Evolutionary conservation across 169 alveolate species (phyloP).

Genomic region (Fabrea salina): DNA sequence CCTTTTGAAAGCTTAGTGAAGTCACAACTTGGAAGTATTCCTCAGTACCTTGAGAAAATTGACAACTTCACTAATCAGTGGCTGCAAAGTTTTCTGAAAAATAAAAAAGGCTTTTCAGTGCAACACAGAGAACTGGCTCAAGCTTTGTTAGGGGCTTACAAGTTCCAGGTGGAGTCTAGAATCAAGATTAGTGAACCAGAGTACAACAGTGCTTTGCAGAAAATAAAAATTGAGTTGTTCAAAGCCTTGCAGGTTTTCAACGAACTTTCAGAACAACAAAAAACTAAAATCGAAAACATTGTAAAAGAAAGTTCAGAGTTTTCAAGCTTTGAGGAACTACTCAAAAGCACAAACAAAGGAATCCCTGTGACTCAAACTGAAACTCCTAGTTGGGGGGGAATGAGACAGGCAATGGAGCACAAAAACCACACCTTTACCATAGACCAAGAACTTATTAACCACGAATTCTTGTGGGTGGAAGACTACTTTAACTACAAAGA

Average conservation of each 20-base stretch:
- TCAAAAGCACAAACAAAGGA: not conserved
- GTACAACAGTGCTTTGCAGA: not conserved
- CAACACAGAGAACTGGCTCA: not conserved
- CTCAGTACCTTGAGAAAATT: not conserved
- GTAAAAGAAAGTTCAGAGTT: not conserved
- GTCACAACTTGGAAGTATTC: not conserved
- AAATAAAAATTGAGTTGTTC: constrained; percentile 7
- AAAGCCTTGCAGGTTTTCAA: not conserved
- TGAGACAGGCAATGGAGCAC: not conserved
- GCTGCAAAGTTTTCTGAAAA: not conserved
- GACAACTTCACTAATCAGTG: not conserved
- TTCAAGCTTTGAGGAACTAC: not conserved
- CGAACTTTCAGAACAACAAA: not conserved
- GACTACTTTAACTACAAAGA: constrained; percentile 58
- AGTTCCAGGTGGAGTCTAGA: not conserved
- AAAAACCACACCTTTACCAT: constrained; percentile 4
- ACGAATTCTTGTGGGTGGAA: constrained; percentile 46
- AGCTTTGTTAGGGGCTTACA: constrained; percentile 14
- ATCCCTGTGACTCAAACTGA: not conserved
- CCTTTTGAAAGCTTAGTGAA: not conserved
- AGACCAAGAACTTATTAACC: constrained; percentile 43
- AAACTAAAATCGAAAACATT: not conserved
- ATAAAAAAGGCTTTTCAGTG: not conserved
- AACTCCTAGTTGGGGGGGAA: not conserved
- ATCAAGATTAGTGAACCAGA: not conserved